Conservation (phyloP, 352 stramenopile species). For the Phytopythium chamaehyphon region DNA sequence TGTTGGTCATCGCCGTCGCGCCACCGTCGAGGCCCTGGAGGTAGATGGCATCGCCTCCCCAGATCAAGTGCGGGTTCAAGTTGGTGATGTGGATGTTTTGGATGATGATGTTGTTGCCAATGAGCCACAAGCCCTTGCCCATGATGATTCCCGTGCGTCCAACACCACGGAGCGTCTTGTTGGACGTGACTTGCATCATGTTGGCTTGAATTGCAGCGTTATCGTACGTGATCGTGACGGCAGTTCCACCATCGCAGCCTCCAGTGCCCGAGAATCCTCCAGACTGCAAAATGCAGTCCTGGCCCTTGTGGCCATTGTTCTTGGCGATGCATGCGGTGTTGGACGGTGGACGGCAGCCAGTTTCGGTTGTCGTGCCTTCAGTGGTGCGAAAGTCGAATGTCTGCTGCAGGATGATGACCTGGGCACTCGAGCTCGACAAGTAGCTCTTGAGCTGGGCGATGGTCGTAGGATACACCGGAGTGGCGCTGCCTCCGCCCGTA, state of each 20-base stretch:
- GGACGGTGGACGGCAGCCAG: slow-evolving; percentile 13
- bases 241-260: slow-evolving; percentile 27
- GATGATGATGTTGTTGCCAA: slow-evolving; percentile 28
- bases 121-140: slow-evolving; percentile 12
- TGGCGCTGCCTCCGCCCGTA: slow-evolving; percentile 13
- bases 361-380: slow-evolving; percentile 13
- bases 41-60: slow-evolving; percentile 31
- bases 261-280: slow-evolving; percentile 31
- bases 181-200: slow-evolving; percentile 14
- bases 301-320: slow-evolving; percentile 23
- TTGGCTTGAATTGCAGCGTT: slow-evolving; percentile 9
- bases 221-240: slow-evolving; percentile 40
- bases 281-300: slow-evolving; percentile 24
- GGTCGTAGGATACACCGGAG: slow-evolving; percentile 18
- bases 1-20: slow-evolving; percentile 14
- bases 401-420: slow-evolving; percentile 16
- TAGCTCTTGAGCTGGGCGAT: slow-evolving; percentile 20
- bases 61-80: slow-evolving; percentile 33
- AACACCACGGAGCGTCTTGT: slow-evolving; percentile 17
- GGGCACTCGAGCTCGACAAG: slow-evolving; percentile 1
- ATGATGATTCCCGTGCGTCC: slow-evolving; percentile 11
- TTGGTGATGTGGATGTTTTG: slow-evolving; percentile 39
- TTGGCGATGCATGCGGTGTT: slow-evolving; percentile 16
- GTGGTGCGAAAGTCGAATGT: slow-evolving; percentile 14
- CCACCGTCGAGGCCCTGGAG: slow-evolving; percentile 19